Evolutionary conservation across 306 rosid species (phyloP).

Genomic region (Pyrus communis): DNA sequence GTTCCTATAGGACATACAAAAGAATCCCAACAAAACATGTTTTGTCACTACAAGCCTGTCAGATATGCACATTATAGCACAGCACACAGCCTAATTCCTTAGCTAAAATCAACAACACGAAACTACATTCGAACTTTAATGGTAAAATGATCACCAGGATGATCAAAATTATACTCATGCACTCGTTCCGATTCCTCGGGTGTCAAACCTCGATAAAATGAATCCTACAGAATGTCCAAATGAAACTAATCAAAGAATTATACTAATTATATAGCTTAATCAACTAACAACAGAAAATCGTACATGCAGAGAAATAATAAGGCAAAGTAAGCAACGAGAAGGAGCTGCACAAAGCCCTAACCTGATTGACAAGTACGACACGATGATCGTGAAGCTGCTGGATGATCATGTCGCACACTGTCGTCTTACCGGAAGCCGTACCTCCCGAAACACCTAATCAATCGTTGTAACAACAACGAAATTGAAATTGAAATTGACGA

Average conservation of each 20-base stretch:
- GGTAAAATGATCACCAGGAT: slow-evolving; percentile 55
- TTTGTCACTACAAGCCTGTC: background rate
- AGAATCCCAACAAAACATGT: background rate
- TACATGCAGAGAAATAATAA: background rate
- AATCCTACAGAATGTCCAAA: slow-evolving; percentile 42
- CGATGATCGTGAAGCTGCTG: slow-evolving; percentile 99
- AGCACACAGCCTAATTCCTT: background rate
- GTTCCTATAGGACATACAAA: background rate
- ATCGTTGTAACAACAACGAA: background rate
- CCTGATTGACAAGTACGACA: slow-evolving; percentile 94
- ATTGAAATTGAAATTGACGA: background rate
- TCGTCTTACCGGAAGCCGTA: slow-evolving; percentile 98
- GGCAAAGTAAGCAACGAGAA: background rate
- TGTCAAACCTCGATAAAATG: slow-evolving; percentile 91
- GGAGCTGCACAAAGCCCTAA: background rate
- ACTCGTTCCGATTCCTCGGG: slow-evolving; percentile 74
- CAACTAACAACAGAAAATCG: background rate
- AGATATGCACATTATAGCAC: background rate
- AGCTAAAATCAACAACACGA: background rate
- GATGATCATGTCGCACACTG: slow-evolving; percentile 96
- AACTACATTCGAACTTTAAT: background rate
- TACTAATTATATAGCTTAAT: background rate
- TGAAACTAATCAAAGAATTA: background rate
- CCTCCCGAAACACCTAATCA: slow-evolving; percentile 91
- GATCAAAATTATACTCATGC: slow-evolving; percentile 91